Evolutionary conservation across 225 moss, liverwort and hornwort species (phyloP).

Genomic region (Marchantia polymorpha): DNA sequence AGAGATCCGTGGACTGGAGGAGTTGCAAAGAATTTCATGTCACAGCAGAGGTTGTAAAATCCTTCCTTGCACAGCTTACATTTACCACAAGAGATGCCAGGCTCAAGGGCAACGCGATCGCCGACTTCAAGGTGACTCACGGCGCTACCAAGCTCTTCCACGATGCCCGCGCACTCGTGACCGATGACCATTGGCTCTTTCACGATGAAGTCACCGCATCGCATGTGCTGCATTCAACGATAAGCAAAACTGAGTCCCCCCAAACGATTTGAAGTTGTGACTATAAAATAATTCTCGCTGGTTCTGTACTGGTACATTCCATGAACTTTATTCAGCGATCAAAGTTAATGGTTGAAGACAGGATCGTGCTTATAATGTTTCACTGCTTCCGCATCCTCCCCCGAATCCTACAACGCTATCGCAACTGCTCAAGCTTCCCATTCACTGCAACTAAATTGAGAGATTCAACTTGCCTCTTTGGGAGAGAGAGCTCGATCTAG

Average conservation of each 20-base stretch:
- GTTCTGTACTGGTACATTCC: no score
- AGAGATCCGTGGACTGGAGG: slow-evolving; percentile 80
- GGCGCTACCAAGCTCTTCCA: slow-evolving; percentile 59
- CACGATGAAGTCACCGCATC: slow-evolving; percentile 65
- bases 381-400: no score
- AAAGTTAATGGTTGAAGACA: no score
- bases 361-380: no score
- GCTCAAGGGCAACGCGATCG: slow-evolving; percentile 81
- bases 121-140: slow-evolving; percentile 60
- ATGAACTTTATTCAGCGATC: no score
- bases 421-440: no score
- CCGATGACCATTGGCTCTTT: slow-evolving; percentile 91
- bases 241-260: not conserved
- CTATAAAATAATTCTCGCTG: no score
- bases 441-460: no score
- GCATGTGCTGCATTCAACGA: slow-evolving; percentile 54
- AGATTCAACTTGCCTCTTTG: no score
- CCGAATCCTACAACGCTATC: no score
- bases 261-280: not conserved
- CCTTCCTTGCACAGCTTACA: slow-evolving; percentile 68
- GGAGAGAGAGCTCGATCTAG: no score
- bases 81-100: slow-evolving; percentile 67
- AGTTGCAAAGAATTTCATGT: slow-evolving; percentile 93
- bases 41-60: slow-evolving; percentile 67
- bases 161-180: slow-evolving; percentile 72